A percentile compares a stretch with the other conserved stretches of the same genome.
Evolutionary conservation across 257 asterid genomes (phyloP).

Genomic region (Fraxinus cuspidata): DNA sequence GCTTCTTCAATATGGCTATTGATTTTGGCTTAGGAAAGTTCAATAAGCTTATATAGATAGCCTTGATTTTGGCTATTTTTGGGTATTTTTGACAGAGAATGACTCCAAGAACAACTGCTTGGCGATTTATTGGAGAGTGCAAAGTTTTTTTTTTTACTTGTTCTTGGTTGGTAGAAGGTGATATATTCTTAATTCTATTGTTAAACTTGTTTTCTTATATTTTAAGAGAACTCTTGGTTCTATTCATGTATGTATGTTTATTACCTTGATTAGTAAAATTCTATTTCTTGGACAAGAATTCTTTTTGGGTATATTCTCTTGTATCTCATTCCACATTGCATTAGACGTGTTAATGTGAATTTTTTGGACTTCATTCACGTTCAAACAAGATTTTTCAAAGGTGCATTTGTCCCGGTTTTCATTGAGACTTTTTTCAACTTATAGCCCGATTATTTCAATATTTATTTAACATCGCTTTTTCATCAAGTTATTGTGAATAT

Average conservation of each 20-base stretch:
- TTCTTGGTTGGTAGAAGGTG: neutral
- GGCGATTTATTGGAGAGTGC: neutral
- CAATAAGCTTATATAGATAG: neutral
- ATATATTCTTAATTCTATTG: neutral
- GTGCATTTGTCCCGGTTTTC: neutral
- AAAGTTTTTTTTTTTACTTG: neutral
- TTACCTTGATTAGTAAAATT: neutral
- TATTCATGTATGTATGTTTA: neutral
- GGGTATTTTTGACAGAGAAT: neutral
- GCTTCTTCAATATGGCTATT: neutral
- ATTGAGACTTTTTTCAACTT: neutral
- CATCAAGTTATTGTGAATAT: neutral
- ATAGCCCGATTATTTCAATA: no score
- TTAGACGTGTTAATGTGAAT: conserved; percentile 23
- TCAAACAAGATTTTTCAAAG: neutral
- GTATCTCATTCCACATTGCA: neutral
- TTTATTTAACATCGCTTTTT: no score
- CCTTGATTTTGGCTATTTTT: neutral
- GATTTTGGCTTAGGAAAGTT: no score
- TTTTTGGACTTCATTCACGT: conserved; percentile 19
- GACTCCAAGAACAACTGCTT: neutral
- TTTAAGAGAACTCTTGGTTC: neutral
- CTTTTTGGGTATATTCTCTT: neutral
- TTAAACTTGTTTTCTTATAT: neutral
- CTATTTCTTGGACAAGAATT: neutral